Base-by-base conservation (phyloP, 345 rosid species). In the Linum lewisii region DNA sequence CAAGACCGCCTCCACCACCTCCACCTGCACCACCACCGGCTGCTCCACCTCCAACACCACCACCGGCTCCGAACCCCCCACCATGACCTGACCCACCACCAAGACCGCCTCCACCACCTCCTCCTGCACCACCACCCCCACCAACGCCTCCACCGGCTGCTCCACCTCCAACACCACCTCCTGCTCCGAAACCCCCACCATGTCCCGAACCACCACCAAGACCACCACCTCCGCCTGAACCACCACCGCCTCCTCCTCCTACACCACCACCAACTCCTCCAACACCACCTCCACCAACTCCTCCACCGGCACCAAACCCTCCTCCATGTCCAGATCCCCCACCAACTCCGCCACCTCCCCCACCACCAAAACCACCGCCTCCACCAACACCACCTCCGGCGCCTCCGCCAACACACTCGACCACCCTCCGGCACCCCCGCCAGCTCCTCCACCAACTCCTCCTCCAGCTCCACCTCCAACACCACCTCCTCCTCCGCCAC, bases 141-240 rank as follows among this genome's bases (percentile, higher is more conserved):
- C 34, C 34, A 29, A 29, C 2, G 4, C 34, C 34, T 0, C 59
- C 59, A 5, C 59, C 37, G 14, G 32, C 37, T 1, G 32, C 37
- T 1, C 70, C 71, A 2, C 49, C 65, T 0, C 64, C 70, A 9
- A 15, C 60, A 1, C 70, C 65, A 25, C 54, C 54, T 5, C 71
- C 71, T 1, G 19, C 62, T 2, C 62, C 71, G 4, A 29, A 45
- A 55, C 62, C 66, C 2, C 66, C 37, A 4, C 66, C 66, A 53
- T 63, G 66, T 7, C 66, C 66, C 7, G 66, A 51, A 1, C 57
- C 69, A 15, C 69, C 69, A 26, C 63, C 69, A 7, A 51, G 22
- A 23, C 62, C 63, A 14, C 66, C 58, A 10, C 51, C 60, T 2
- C 69, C 57, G 3, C 69, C 60, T 0, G 58, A 62, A 3, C 56